Percentiles rank a stretch among this genome's conserved stretches.
Conservation (phyloP, 1,284 basidiomycete genomes). For the Lentinula novae-zelandiae region DNA sequence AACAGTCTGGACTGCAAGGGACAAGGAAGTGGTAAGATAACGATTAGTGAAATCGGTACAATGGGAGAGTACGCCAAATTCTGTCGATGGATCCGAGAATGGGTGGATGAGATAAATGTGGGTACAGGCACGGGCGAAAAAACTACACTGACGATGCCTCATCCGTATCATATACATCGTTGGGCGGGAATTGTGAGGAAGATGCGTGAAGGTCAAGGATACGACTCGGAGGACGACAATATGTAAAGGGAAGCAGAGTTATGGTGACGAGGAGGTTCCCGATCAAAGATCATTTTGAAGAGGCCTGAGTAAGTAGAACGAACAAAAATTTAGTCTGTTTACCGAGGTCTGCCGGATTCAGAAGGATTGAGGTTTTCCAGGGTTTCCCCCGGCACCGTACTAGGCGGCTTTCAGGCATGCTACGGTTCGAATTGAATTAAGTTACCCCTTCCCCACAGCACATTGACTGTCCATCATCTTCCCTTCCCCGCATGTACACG, state of each 20-base stretch:
- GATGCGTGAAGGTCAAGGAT: conserved; percentile 8
- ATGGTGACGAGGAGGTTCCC: background rate
- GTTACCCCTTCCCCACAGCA: no score
- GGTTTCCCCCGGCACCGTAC: no score
- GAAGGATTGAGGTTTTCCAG: no score
- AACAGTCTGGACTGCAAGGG: background rate
- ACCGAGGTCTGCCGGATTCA: no score
- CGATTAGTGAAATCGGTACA: background rate
- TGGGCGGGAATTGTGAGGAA: conserved; percentile 3
- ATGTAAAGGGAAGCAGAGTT: no score
- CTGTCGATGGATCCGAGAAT: conserved; percentile 11
- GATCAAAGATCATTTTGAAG: background rate
- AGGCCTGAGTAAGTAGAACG: no score
- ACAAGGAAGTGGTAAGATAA: no score
- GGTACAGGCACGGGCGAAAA: background rate
- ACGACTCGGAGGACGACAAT: background rate
- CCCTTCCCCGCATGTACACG: no score
- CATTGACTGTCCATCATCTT: no score
- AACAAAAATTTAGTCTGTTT: no score
- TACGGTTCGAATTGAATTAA: no score
- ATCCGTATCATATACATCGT: conserved; percentile 2
- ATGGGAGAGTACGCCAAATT: conserved; percentile 7
- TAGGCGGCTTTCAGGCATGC: no score
- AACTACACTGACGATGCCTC: conserved; percentile 7
- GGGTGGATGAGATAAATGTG: conserved; percentile 9